Evolutionary conservation across 495 filamentous ascomycete species (phyloP).

Genomic region (Glonium stellatum): DNA sequence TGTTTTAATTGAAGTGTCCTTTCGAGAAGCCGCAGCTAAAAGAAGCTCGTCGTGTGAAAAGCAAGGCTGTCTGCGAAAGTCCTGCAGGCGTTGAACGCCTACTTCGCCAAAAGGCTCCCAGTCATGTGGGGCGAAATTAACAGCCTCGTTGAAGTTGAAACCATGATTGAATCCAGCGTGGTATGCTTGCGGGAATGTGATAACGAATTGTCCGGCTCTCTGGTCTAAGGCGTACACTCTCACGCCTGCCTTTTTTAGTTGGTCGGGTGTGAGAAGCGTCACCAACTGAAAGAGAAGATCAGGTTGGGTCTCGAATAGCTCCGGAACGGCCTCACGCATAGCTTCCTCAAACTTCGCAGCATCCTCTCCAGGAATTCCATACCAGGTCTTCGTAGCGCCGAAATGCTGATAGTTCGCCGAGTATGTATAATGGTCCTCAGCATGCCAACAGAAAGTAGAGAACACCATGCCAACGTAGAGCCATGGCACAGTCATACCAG

Average conservation of each 20-base stretch:
- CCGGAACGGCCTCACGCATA: conserved; percentile 90
- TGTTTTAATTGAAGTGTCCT: conserved; percentile 73
- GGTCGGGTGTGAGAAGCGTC: conserved; percentile 86
- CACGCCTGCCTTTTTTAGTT: conserved; percentile 90
- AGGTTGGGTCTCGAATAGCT: conserved; percentile 94
- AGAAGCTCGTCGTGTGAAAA: conserved; percentile 98
- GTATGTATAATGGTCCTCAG: conserved; percentile 96
- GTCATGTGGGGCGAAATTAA: conserved; percentile 94
- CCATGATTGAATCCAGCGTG: conserved; percentile 50
- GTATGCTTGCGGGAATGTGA: conserved; percentile 54
- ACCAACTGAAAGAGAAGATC: conserved; percentile 96
- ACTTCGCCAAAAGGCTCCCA: conserved; percentile 91
- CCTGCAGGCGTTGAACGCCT: conserved; percentile 78
- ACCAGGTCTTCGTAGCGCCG: conserved; percentile 98
- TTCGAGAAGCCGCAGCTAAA: conserved; percentile 72
- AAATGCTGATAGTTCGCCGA: conserved; percentile 99
- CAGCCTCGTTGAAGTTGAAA: conserved; percentile 99
- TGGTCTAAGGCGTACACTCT: conserved; percentile 90
- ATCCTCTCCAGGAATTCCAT: conserved; percentile 91
- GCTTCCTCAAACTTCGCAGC: conserved; percentile 90
- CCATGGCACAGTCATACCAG: conserved; percentile 99
- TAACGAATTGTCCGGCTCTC: conserved; percentile 88
- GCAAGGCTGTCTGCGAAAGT: conserved; percentile 85
- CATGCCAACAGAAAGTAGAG: conserved; percentile 99
- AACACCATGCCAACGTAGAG: conserved; percentile 99